Percentiles rank a stretch among this genome's conserved stretches.
Evolutionary conservation across 2,329 filamentous ascomycete species (phyloP).

Genomic region (Emydomyces testavorans): DNA sequence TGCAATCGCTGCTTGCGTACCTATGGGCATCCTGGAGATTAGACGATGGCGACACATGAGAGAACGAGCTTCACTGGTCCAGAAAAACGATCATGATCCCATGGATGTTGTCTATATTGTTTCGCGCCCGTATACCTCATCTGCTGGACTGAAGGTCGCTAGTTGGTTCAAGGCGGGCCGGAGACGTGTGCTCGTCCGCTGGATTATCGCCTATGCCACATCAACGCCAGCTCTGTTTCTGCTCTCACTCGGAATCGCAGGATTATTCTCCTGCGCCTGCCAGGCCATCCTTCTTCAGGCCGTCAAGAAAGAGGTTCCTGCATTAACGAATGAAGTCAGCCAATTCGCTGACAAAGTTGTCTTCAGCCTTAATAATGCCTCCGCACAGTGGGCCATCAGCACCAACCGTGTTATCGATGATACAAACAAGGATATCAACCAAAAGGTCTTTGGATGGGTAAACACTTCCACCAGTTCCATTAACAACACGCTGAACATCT

Average conservation of each 20-base stretch:
- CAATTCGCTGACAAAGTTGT: constrained; percentile 71
- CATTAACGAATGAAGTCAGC: constrained; percentile 60
- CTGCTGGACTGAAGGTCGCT: constrained; percentile 58
- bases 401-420: constrained; percentile 60
- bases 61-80: constrained; percentile 55
- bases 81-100: constrained; percentile 57
- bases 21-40: constrained; percentile 72
- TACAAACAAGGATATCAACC: constrained; percentile 63
- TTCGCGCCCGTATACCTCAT: constrained; percentile 65
- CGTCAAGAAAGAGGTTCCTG: constrained; percentile 65
- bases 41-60: constrained; percentile 63
- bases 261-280: constrained; percentile 69
- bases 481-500: constrained; percentile 73
- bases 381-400: constrained; percentile 61
- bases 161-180: constrained; percentile 50
- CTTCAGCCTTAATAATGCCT: constrained; percentile 57
- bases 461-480: constrained; percentile 69
- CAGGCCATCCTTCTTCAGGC: constrained; percentile 66
- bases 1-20: constrained; percentile 61
- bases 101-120: constrained; percentile 84
- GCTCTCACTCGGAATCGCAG: constrained; percentile 67
- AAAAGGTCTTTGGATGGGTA: constrained; percentile 77
- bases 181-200: constrained; percentile 62
- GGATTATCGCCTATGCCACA: constrained; percentile 79
- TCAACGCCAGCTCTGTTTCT: constrained; percentile 77